A percentile compares a stretch with the other conserved stretches of the same genome.
phyloP scores from a whole-genome alignment of 1,284 basidiomycete genomes.

The Pseudozyma hubeiensis region DNA sequence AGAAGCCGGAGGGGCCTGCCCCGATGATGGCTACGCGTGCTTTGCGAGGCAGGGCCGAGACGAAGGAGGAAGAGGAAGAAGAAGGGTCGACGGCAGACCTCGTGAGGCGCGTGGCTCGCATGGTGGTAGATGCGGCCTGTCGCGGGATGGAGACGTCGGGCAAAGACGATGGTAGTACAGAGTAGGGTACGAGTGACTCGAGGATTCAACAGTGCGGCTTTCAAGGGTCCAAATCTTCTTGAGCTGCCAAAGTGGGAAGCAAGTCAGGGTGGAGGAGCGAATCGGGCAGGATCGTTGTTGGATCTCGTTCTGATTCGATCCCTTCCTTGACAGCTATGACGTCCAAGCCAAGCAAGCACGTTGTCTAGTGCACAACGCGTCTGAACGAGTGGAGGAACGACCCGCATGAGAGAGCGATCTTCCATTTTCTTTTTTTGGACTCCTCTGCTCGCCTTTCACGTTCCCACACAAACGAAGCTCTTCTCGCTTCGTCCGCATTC shows the following conservation, averaged over 20 bases:
- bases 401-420: no score
- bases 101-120: slow-evolving; percentile 12
- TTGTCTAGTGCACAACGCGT: background rate
- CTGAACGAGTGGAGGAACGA: background rate
- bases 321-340: no score
- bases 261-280: no score
- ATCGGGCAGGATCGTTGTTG: no score
- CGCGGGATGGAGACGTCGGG: background rate
- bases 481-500: no score
- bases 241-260: no score
- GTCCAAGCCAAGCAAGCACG: background rate
- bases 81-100: slow-evolving; percentile 16
- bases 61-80: slow-evolving; percentile 1
- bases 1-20: slow-evolving; percentile 93
- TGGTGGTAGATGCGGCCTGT: slow-evolving; percentile 2
- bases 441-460: background rate
- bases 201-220: no score
- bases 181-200: no score
- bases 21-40: slow-evolving; percentile 80
- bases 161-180: background rate
- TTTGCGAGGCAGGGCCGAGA: slow-evolving; percentile 6
- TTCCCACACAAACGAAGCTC: background rate
- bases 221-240: no score
- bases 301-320: no score
- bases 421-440: no score